Evolutionary conservation across 495 filamentous ascomycete genomes (phyloP), one percentile per base, ranked within the genome.

Genomic region (Wilcoxina mikolae): DNA sequence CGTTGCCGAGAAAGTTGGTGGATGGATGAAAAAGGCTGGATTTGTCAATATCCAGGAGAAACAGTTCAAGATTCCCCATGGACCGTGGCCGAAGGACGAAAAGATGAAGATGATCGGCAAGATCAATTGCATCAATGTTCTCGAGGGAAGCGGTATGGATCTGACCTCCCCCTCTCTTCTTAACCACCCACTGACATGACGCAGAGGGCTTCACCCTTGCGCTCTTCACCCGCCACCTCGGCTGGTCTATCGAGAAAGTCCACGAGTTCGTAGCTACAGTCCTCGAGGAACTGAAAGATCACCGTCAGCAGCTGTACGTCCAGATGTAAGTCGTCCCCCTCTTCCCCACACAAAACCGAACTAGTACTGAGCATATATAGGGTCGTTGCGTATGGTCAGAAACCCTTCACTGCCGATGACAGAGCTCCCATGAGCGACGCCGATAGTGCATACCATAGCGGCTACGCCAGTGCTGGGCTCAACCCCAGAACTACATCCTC

Each of bases 41-140:
- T 68, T 68, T 44, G 24, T 55, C n/a, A 61, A 67, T 48, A 61
- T 68, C 9, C 41, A 52, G 0, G 57, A 82, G 57, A 69, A 69
- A 18, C 61, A 72, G 4, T 79, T 79, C 55, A 80, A 83, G 49
- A 71, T 83, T 58, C 83, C 82, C 9, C 71, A 83, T 53, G 81
- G 81, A 1, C 72, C 75, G 0, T 86, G 83, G 83, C 72, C 81
- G 4, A 76, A 70, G 60, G 79, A 85, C 55, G 74, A 71, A 38
- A 69, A 73, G 15, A 60, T 83, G 60, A 83, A 81, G 63, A 73
- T 76, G 56, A 76, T 84, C 22, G 82, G 82, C 58, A 69, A 72
- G 55, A 79, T 74, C 43, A 79, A 82, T 49, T 60, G 78, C 35
- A 57, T 79, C 1, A 75, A 82, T 58, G 78, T 81, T 15, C 66